Conservation (phyloP, 1,284 basidiomycete species). For the Moesziomyces antarcticus region DNA sequence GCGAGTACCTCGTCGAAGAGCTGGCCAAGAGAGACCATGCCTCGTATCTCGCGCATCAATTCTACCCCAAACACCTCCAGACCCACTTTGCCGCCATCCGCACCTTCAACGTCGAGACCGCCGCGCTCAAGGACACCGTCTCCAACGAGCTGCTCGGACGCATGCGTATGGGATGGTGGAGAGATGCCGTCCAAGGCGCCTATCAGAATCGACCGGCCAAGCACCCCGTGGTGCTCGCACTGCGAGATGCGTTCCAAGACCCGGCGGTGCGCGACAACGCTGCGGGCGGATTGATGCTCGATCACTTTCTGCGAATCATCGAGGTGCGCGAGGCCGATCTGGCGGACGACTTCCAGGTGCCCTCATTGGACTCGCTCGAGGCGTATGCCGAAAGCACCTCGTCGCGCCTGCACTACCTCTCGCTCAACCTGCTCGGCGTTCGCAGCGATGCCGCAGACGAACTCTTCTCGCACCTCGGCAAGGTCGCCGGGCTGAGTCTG, state of each 20-base stretch:
- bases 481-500: conserved; percentile 59
- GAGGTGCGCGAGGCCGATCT: conserved; percentile 64
- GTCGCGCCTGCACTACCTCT: conserved; percentile 59
- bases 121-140: conserved; percentile 59
- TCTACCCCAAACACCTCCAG: conserved; percentile 57
- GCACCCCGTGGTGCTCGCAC: conserved; percentile 61
- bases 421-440: conserved; percentile 58
- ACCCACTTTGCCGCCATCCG: conserved; percentile 64
- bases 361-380: conserved; percentile 58
- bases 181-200: conserved; percentile 60
- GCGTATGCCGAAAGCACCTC: conserved; percentile 60
- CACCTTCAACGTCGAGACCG: conserved; percentile 63
- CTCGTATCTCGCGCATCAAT: conserved; percentile 61
- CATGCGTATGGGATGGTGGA: conserved; percentile 66
- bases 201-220: conserved; percentile 58
- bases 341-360: conserved; percentile 53
- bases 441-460: conserved; percentile 50
- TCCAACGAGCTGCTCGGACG: conserved; percentile 64
- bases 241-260: conserved; percentile 61
- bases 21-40: conserved; percentile 51
- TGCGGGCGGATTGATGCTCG: conserved; percentile 59
- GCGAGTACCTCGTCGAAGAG: conserved; percentile 30
- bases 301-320: conserved; percentile 65
- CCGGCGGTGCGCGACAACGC: conserved; percentile 43
- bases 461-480: conserved; percentile 65